Evolutionary conservation across 2,329 filamentous ascomycete genomes (phyloP).

Genomic region (Geosmithia flava): DNA sequence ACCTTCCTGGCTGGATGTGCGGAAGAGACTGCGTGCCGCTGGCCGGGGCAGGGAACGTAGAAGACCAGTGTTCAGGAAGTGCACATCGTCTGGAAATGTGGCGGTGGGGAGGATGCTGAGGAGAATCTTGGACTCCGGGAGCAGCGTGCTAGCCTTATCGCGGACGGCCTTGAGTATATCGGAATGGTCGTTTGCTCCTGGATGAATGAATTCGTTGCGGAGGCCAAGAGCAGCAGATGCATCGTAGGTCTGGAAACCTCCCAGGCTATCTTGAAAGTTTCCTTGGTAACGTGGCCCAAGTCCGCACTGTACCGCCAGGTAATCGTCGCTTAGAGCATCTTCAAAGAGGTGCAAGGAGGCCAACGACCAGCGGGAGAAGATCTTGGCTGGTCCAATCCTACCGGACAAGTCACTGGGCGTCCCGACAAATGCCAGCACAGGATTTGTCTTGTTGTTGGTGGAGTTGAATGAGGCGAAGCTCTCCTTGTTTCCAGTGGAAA

Average conservation of each 20-base stretch:
- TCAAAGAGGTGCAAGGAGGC: constrained; percentile 84
- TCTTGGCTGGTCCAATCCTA: constrained; percentile 57
- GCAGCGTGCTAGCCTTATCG: constrained; percentile 66
- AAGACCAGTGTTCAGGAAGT: constrained; percentile 64
- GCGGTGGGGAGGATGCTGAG: constrained; percentile 74
- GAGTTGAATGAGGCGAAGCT: constrained; percentile 60
- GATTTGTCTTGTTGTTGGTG: constrained; percentile 41
- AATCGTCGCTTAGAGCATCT: constrained; percentile 78
- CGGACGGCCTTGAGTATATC: constrained; percentile 86
- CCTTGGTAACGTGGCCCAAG: constrained; percentile 86
- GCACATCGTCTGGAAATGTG: constrained; percentile 70
- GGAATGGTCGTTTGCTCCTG: constrained; percentile 80
- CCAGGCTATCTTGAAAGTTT: constrained; percentile 93
- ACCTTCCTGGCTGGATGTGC: constrained; percentile 32
- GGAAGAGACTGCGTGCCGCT: constrained; percentile 48
- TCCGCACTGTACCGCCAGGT: constrained; percentile 80
- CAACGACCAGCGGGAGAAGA: constrained; percentile 75
- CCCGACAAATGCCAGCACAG: constrained; percentile 85
- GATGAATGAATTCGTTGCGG: constrained; percentile 81
- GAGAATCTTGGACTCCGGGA: constrained; percentile 71
- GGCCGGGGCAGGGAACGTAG: constrained; percentile 64
- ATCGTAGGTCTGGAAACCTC: constrained; percentile 91
- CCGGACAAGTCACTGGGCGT: constrained; percentile 81
- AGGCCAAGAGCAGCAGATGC: constrained; percentile 84
- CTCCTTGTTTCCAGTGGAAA: constrained; percentile 48